Conservation (phyloP, 108 stramenopile species). For the Cyclotella cryptica region DNA sequence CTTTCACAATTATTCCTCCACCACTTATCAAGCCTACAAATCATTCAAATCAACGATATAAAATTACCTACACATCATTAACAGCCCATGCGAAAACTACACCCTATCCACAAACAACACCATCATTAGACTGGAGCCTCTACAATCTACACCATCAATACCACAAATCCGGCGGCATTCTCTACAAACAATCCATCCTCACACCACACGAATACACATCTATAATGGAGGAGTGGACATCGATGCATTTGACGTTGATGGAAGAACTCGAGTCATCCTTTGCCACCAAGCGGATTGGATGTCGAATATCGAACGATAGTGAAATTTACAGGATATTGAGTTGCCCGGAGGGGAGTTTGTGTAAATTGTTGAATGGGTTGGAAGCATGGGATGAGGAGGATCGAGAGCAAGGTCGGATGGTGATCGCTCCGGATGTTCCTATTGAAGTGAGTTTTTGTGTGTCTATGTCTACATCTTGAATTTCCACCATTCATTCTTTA, state of each 20-base stretch:
- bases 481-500: background rate
- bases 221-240: conserved; percentile 36
- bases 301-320: conserved; percentile 25
- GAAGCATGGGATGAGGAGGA: background rate
- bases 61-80: no score
- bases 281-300: conserved; percentile 68
- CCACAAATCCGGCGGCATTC: conserved; percentile 58
- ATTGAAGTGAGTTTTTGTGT: conserved; percentile 53
- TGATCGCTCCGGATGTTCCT: conserved; percentile 54
- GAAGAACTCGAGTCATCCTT: conserved; percentile 69
- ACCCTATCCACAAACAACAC: background rate
- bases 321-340: conserved; percentile 52
- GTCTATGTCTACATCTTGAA: background rate
- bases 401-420: conserved; percentile 9
- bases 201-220: conserved; percentile 50
- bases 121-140: conserved; percentile 24
- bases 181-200: conserved; percentile 73
- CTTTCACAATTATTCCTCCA: no score
- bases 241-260: conserved; percentile 20
- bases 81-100: no score
- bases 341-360: conserved; percentile 53
- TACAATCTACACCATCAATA: conserved; percentile 30
- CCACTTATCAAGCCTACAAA: no score
- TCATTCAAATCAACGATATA: no score
- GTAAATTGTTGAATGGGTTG: conserved; percentile 44